Evolutionary conservation across 2,329 filamentous ascomycete genomes (phyloP).

Genomic region (Trichoderma arundinaceum): DNA sequence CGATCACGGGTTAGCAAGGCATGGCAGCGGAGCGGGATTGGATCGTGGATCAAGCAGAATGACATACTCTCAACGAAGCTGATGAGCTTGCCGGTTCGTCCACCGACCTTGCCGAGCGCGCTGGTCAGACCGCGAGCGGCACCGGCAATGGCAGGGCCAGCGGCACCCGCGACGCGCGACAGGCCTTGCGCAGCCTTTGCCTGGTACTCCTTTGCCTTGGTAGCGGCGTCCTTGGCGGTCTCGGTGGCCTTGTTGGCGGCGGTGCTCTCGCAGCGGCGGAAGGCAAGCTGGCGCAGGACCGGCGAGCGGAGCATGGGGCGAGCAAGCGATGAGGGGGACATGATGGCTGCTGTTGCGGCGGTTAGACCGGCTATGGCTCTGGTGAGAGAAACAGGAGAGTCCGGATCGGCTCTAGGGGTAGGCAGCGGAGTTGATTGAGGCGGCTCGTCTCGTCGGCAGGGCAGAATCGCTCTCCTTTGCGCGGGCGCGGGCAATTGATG

Average conservation of each 20-base stretch:
- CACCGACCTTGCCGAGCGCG: constrained; percentile 78
- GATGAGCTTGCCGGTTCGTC: constrained; percentile 79
- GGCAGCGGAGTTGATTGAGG: constrained; percentile 11
- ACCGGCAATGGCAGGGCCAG: constrained; percentile 75
- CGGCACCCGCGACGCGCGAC: constrained; percentile 78
- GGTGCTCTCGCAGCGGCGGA: constrained; percentile 67
- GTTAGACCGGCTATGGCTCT: constrained; percentile 22
- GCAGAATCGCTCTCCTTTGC: constrained; percentile 24
- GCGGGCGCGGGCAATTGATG: constrained; percentile 46
- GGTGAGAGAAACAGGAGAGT: constrained; percentile 2
- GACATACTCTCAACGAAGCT: constrained; percentile 84
- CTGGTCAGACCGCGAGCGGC: constrained; percentile 70
- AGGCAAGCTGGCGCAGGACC: constrained; percentile 51
- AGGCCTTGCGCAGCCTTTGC: constrained; percentile 81
- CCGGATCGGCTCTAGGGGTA: constrained; percentile 6
- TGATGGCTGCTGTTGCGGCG: constrained; percentile 34
- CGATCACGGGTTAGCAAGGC: constrained; percentile 18
- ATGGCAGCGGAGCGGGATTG: too few relatives aligned
- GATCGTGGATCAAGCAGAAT: too few relatives aligned
- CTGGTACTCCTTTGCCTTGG: constrained; percentile 53
- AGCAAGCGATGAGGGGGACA: constrained; percentile 47
- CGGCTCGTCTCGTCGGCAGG: constrained; percentile 19
- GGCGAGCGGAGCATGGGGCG: constrained; percentile 55
- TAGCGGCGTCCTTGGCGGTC: constrained; percentile 47
- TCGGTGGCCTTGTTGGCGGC: constrained; percentile 50